A percentile compares a stretch with the other conserved stretches of the same genome.
These are phyloP conservation scores for Myxozyma mucilagina DNA, from an alignment of 805 yeast species.

Conservation along the genomic window DNA sequence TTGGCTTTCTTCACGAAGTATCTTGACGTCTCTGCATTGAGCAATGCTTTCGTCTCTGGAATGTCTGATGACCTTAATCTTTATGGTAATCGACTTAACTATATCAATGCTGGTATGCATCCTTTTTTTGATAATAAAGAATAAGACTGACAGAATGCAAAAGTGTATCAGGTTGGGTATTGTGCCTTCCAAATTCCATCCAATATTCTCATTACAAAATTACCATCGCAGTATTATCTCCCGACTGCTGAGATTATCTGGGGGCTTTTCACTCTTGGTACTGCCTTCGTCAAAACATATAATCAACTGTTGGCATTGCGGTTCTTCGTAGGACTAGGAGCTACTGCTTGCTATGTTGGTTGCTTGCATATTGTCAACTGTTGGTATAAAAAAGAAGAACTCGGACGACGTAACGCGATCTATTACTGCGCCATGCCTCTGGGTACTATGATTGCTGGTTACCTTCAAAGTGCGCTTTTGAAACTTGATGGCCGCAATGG, in stretches of 20 bases:
- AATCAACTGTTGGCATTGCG: conserved; percentile 60
- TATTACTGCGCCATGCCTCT: conserved; percentile 64
- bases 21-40: conserved; percentile 59
- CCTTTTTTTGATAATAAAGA: too few relatives aligned
- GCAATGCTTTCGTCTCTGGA: conserved; percentile 67
- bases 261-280: conserved; percentile 64
- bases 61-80: conserved; percentile 56
- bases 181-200: conserved; percentile 65
- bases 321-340: conserved; percentile 69
- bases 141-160: background rate
- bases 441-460: conserved; percentile 63
- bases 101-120: conserved; percentile 49
- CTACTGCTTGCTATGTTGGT: conserved; percentile 65
- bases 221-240: conserved; percentile 56
- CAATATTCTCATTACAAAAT: conserved; percentile 56
- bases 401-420: conserved; percentile 60
- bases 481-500: conserved; percentile 54
- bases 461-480: conserved; percentile 58
- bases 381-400: conserved; percentile 58
- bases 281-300: conserved; percentile 53
- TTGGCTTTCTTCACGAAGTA: conserved; percentile 69
- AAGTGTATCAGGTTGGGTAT: conserved; percentile 58
- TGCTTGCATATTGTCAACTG: conserved; percentile 36
- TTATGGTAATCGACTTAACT: conserved; percentile 61
- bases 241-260: conserved; percentile 63